These are phyloP conservation scores for Spiraea crenata DNA, from an alignment of 331 rosid species.

Conservation along the genomic window DNA sequence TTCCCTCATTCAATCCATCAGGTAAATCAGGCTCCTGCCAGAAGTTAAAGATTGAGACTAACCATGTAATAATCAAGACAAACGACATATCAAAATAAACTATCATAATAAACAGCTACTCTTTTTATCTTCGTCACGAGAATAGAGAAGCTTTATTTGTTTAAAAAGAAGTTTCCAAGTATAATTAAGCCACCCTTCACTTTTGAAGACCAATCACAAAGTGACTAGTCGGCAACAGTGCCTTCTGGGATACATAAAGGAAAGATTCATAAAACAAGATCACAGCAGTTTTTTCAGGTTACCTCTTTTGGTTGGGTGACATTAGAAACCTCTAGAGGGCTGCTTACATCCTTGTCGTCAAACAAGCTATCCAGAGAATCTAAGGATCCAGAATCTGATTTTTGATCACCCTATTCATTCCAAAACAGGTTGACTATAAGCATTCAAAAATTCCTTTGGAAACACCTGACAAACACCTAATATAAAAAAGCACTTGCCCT, in stretches of 20 bases:
- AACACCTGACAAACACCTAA: not conserved
- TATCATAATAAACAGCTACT: constrained; percentile 1
- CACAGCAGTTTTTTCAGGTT: constrained; percentile 20
- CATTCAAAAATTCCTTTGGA: constrained; percentile 16
- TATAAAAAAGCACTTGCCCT: not conserved
- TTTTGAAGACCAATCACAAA: too few species aligned
- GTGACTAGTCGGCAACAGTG: too few species aligned
- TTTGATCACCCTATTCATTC: constrained; percentile 47
- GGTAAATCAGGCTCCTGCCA: constrained; percentile 68
- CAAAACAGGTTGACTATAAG: constrained; percentile 25
- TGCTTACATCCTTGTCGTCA: constrained; percentile 53
- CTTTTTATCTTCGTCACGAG: not conserved
- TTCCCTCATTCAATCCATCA: constrained; percentile 39
- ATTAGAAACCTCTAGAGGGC: constrained; percentile 43
- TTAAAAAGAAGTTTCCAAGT: not conserved
- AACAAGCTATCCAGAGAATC: constrained; percentile 90
- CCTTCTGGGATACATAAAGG: not conserved
- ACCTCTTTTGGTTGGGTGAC: constrained; percentile 65
- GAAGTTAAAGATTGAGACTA: constrained; percentile 24
- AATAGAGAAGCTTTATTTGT: not conserved
- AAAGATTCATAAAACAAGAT: constrained; percentile 13
- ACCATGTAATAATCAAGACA: constrained; percentile 20
- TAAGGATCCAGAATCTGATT: constrained; percentile 55
- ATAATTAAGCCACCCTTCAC: not conserved
- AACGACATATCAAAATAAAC: constrained; percentile 15